Evolutionary conservation across 805 yeast species (phyloP), one percentile per base, ranked within the genome.

Genomic region (Cyberlindnera subsufficiens): DNA sequence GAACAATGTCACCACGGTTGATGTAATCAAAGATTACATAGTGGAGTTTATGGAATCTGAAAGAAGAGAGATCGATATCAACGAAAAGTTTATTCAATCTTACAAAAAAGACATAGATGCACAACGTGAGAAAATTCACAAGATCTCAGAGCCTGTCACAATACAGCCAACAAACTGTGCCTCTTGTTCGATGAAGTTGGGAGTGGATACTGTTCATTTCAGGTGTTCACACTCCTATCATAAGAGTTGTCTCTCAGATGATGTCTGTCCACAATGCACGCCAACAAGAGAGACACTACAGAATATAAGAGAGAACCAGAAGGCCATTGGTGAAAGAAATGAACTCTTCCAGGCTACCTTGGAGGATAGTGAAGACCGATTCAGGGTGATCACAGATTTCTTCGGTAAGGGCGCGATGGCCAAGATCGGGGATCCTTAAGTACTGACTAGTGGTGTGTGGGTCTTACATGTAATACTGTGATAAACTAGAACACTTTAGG

Each of bases 341-440:
- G 89, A 82, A 25, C 55, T 82, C 41, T 82, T 93, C 55, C 67
- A 75, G 40, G 67, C 72, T 30, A 71, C 82, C 5, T 61, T 93
- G 44, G 64, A 60, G 3, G 66, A 65, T 2, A 63, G 72, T 32
- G 72, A 63, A 5, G 86, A 84, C 51, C 74, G 86, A 50, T 82
- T 90, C 60, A 82, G 79, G 55, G 81, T 82, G 3, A 75, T 91
- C 40, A 75, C 83, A 45, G 95, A 87, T 42, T 90, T 82, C 59
- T 75, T 90, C 36, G 96, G 96, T 2, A 75, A 89, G 44, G 99
- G 99, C 2, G 91, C 84, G 0, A 75, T 90, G 78, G 87, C 82
- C 38, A 61, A 41, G n/a, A 39, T 41, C 4, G 46, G 44, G 11
- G 45, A 44, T 31, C 39, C 27, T 6, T 13, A n/a, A 34, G 13